Evolutionary conservation across 345 rosid species (phyloP).

Genomic region (Boechera retrofracta): DNA sequence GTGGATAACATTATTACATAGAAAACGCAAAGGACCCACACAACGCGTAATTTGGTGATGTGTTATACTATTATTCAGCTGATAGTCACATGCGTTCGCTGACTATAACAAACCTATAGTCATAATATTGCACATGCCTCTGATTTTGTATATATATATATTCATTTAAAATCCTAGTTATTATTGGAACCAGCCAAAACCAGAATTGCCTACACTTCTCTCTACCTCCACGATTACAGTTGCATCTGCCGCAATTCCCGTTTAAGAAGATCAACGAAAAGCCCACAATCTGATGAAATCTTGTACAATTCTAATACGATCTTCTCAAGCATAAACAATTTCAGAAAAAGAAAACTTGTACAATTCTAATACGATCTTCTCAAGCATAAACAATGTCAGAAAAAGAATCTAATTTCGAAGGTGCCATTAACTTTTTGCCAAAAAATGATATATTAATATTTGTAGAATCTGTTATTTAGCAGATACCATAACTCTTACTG

Average conservation of each 20-base stretch:
- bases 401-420: background rate
- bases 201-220: conserved; percentile 14
- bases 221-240: conserved; percentile 16
- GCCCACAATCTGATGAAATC: background rate
- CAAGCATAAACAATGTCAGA: background rate
- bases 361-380: background rate
- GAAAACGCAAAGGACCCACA: conserved; percentile 1
- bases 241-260: conserved; percentile 45
- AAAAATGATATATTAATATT: background rate
- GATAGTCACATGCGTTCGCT: conserved; percentile 38
- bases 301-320: background rate
- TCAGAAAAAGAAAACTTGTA: background rate
- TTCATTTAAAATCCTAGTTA: conserved; percentile 26
- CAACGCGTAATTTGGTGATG: background rate
- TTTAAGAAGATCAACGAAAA: background rate
- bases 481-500: background rate
- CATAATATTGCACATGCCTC: conserved; percentile 41
- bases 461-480: background rate
- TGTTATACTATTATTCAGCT: conserved; percentile 2
- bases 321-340: conserved; percentile 11
- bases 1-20: background rate
- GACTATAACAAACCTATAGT: conserved; percentile 33
- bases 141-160: conserved; percentile 9
- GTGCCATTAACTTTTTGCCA: background rate
- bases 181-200: conserved; percentile 36